Conservation (phyloP, 768 basidiomycete species). For the Crepidotus variabilis region DNA sequence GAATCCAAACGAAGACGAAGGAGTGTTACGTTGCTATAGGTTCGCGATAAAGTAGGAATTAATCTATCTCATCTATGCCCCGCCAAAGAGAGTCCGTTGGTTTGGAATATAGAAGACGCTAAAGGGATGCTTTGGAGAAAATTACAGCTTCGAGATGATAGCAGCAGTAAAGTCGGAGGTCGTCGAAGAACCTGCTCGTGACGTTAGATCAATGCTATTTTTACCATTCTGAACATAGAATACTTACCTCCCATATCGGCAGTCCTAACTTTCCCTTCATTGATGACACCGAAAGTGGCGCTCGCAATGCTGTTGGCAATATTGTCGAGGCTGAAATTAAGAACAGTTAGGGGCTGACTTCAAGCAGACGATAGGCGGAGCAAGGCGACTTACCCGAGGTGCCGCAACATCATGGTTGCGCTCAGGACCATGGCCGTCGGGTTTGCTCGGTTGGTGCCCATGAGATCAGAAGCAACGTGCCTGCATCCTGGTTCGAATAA, state of each 20-base stretch:
- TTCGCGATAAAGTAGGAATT: too few species aligned
- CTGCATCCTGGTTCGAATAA: constrained; percentile 99
- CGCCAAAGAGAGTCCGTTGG: too few species aligned
- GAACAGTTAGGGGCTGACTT: not conserved
- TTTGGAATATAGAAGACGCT: too few species aligned
- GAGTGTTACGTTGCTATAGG: not conserved
- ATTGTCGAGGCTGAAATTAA: constrained; percentile 64
- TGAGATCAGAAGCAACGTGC: constrained; percentile 92
- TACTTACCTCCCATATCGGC: constrained; percentile 91
- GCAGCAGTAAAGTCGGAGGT: constrained; percentile 95
- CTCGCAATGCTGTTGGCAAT: constrained; percentile 92
- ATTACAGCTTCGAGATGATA: constrained; percentile 76
- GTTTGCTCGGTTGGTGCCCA: constrained; percentile 94
- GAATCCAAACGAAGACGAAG: not conserved
- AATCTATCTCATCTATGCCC: constrained; percentile 13
- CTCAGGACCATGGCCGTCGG: constrained; percentile 97
- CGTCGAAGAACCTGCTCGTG: constrained; percentile 65
- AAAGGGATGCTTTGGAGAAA: too few species aligned
- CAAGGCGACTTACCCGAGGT: constrained; percentile 64
- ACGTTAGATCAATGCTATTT: constrained; percentile 7
- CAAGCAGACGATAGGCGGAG: constrained; percentile 7
- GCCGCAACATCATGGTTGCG: constrained; percentile 96
- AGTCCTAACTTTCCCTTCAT: constrained; percentile 83
- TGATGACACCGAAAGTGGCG: constrained; percentile 91
- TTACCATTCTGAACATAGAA: not conserved